phyloP scores from a whole-genome alignment of 495 filamentous ascomycete genomes.

The Chlorociboria aeruginascens region DNA sequence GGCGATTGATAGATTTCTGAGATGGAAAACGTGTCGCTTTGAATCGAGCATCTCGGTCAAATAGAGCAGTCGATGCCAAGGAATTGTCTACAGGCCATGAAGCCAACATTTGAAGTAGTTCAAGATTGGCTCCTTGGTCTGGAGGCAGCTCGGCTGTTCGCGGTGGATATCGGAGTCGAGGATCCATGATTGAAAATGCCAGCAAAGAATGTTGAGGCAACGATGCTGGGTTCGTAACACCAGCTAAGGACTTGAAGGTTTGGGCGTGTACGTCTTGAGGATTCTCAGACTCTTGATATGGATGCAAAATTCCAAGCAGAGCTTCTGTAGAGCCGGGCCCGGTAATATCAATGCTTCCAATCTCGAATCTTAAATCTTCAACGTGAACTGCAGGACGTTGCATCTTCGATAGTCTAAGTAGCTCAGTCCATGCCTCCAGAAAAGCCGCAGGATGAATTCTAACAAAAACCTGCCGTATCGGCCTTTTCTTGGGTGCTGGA shows the following conservation, averaged over 20 bases:
- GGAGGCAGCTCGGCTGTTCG: constrained; percentile 30
- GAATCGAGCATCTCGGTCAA: constrained; percentile 51
- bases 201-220: constrained; percentile 64
- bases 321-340: constrained; percentile 79
- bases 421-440: constrained; percentile 65
- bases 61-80: constrained; percentile 44
- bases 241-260: constrained; percentile 51
- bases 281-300: constrained; percentile 25
- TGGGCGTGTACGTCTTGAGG: constrained; percentile 32
- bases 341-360: constrained; percentile 83
- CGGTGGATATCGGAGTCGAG: constrained; percentile 65
- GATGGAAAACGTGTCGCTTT: constrained; percentile 54
- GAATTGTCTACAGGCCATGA: constrained; percentile 57
- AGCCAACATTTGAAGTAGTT: constrained; percentile 40
- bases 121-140: constrained; percentile 35
- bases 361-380: constrained; percentile 88
- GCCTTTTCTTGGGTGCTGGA: constrained; percentile 19
- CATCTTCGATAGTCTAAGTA: constrained; percentile 56
- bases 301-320: constrained; percentile 57
- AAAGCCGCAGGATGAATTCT: constrained; percentile 85
- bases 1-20: constrained; percentile 78
- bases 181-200: constrained; percentile 63
- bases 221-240: constrained; percentile 64
- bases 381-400: constrained; percentile 62
- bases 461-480: constrained; percentile 49